Evolutionary conservation across 2,329 filamentous ascomycete species (phyloP).

Genomic region (Emmonsiellopsis sp.): DNA sequence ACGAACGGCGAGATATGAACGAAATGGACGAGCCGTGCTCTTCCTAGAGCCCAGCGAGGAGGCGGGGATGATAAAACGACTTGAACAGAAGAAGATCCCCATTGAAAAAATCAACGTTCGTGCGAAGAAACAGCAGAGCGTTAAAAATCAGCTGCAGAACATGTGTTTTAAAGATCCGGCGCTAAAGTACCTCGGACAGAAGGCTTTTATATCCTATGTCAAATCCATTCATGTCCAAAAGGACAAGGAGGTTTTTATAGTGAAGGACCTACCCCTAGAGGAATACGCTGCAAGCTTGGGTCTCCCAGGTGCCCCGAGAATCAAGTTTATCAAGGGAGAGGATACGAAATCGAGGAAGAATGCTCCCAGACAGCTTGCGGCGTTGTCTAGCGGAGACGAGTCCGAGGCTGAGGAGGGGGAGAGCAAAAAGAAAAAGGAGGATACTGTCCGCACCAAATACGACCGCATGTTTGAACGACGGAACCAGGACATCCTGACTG

Average conservation of each 20-base stretch:
- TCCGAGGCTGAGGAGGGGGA: conserved; percentile 36
- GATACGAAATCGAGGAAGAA: conserved; percentile 85
- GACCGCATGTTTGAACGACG: conserved; percentile 96
- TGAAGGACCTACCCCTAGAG: conserved; percentile 75
- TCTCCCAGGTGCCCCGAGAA: conserved; percentile 80
- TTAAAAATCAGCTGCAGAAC: conserved; percentile 77
- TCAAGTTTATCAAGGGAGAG: conserved; percentile 86
- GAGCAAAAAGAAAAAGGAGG: conserved; percentile 53
- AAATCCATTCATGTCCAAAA: conserved; percentile 79
- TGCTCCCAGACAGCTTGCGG: conserved; percentile 58
- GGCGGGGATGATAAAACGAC: conserved; percentile 73
- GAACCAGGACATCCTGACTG: conserved; percentile 92
- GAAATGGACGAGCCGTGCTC: conserved; percentile 75
- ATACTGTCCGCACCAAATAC: conserved; percentile 81
- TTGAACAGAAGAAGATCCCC: conserved; percentile 83
- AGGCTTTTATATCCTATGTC: conserved; percentile 86
- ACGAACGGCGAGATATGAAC: conserved; percentile 86
- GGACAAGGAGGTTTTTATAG: conserved; percentile 83
- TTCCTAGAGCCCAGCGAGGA: conserved; percentile 93
- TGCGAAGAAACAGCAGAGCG: conserved; percentile 78
- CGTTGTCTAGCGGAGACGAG: conserved; percentile 52
- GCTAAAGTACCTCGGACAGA: conserved; percentile 89
- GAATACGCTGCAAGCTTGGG: conserved; percentile 78
- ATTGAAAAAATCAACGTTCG: conserved; percentile 80
- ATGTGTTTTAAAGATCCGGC: conserved; percentile 95